These are phyloP conservation scores for Globisporangium nunn DNA, from an alignment of 352 stramenopile genomes.

Conservation along the genomic window DNA sequence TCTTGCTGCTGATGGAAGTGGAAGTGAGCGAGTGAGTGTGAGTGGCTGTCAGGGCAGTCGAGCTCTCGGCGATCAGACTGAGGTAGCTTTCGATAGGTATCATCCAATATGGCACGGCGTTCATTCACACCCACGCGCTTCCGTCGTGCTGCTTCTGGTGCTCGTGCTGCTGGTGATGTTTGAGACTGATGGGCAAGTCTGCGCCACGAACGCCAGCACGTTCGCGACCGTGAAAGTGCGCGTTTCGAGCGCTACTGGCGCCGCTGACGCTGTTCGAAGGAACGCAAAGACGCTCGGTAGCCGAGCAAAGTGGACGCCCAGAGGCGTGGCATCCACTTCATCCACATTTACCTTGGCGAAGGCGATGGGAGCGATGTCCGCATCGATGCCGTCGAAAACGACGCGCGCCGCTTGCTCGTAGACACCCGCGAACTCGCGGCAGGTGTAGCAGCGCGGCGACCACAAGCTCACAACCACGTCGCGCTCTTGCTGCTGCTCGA, in stretches of 20 bases:
- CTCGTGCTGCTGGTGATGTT: not conserved
- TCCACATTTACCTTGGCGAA: constrained; percentile 18
- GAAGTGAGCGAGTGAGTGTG: too few relatives aligned
- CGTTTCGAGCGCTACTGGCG: not conserved
- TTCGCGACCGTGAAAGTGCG: constrained; percentile 8
- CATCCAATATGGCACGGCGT: too few relatives aligned
- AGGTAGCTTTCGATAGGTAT: too few relatives aligned
- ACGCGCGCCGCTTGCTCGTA: constrained; percentile 10
- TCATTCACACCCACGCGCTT: too few relatives aligned
- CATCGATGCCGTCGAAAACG: not conserved
- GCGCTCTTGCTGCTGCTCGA: not conserved
- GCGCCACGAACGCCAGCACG: constrained; percentile 6
- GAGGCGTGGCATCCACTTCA: not conserved
- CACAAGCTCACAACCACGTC: constrained; percentile 15
- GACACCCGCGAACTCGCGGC: constrained; percentile 11
- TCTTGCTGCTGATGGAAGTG: not conserved
- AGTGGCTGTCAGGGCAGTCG: too few relatives aligned
- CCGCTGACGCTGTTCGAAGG: not conserved
- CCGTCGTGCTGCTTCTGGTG: not conserved
- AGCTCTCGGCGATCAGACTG: too few relatives aligned
- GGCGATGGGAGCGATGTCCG: not conserved
- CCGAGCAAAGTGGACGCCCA: constrained; percentile 1
- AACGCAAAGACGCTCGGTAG: constrained; percentile 10
- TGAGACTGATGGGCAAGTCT: not conserved
- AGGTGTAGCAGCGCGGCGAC: constrained; percentile 15